These are phyloP conservation scores for Eremothecium sinecaudum DNA, from an alignment of 1,139 yeast genomes.

Conservation along the genomic window DNA sequence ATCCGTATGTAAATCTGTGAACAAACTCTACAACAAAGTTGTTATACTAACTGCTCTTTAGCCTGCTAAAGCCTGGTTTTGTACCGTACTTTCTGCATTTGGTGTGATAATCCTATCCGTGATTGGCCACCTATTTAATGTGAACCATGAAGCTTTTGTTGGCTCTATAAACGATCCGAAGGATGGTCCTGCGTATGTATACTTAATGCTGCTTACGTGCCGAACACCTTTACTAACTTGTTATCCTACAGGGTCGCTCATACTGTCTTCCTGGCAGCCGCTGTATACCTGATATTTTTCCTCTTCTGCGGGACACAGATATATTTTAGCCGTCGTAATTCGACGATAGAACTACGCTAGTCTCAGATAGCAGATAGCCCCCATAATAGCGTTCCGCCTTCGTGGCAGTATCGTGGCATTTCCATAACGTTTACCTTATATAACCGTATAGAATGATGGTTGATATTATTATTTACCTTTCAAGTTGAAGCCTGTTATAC, in stretches of 20 bases:
- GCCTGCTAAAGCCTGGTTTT: constrained; percentile 88
- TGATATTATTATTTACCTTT: too few species aligned
- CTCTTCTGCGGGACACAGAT: constrained; percentile 86
- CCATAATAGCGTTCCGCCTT: too few species aligned
- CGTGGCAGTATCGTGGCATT: too few species aligned
- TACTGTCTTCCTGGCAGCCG: constrained; percentile 82
- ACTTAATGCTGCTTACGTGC: background rate
- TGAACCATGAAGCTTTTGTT: constrained; percentile 82
- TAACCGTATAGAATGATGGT: too few species aligned
- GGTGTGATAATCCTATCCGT: constrained; percentile 81
- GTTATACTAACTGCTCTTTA: constrained; percentile 18
- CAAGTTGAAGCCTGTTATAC: too few species aligned
- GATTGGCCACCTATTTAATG: constrained; percentile 70
- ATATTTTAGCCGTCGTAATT: constrained; percentile 25
- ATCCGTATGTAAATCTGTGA: constrained; percentile 31
- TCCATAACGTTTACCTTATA: too few species aligned
- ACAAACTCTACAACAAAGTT: background rate
- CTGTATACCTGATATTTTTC: constrained; percentile 71
- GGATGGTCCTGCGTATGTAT: constrained; percentile 70
- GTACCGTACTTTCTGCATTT: constrained; percentile 85
- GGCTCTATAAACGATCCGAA: constrained; percentile 87
- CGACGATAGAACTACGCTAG: constrained; percentile 28
- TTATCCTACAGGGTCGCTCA: constrained; percentile 52
- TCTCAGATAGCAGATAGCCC: too few species aligned
- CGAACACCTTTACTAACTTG: constrained; percentile 10